Percentiles rank a stretch among this genome's conserved stretches.
These are phyloP conservation scores for Hygrophorus russula DNA, from an alignment of 768 basidiomycete genomes.

Conservation along the genomic window DNA sequence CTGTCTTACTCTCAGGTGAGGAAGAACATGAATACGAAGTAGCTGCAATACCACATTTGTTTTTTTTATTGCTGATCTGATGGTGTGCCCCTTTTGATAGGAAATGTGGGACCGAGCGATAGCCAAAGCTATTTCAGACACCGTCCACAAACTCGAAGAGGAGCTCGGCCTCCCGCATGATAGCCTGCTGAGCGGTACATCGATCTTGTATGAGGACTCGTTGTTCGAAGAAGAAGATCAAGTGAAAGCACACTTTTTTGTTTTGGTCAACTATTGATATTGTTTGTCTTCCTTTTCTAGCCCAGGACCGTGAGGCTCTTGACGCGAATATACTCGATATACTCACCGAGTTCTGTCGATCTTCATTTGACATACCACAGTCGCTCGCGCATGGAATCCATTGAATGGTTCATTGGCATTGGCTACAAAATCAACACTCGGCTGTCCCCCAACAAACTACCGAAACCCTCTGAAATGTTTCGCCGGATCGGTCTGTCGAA, in stretches of 20 bases:
- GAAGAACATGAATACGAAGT: not conserved
- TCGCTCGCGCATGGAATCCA: not conserved
- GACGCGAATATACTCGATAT: not conserved
- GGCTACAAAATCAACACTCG: not conserved
- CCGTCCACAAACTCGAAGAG: not conserved
- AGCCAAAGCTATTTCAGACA: not conserved
- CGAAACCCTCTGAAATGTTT: not conserved
- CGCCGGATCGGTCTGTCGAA: not conserved
- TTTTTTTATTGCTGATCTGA: not conserved
- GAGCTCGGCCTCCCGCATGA: not conserved
- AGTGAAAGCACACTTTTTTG: not conserved
- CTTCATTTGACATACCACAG: not conserved
- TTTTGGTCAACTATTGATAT: no score
- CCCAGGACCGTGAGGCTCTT: not conserved
- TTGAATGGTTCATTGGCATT: not conserved
- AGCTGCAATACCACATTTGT: not conserved
- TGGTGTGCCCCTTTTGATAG: not conserved
- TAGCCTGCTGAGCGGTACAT: not conserved
- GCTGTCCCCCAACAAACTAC: not conserved
- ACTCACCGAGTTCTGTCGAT: not conserved
- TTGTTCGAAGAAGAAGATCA: not conserved
- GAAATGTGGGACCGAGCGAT: not conserved
- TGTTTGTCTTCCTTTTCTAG: no score
- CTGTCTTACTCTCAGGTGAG: not conserved
- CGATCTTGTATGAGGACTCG: not conserved